Conservation (phyloP, 2,329 filamentous ascomycete genomes). For the Phialophora verrucosa region DNA sequence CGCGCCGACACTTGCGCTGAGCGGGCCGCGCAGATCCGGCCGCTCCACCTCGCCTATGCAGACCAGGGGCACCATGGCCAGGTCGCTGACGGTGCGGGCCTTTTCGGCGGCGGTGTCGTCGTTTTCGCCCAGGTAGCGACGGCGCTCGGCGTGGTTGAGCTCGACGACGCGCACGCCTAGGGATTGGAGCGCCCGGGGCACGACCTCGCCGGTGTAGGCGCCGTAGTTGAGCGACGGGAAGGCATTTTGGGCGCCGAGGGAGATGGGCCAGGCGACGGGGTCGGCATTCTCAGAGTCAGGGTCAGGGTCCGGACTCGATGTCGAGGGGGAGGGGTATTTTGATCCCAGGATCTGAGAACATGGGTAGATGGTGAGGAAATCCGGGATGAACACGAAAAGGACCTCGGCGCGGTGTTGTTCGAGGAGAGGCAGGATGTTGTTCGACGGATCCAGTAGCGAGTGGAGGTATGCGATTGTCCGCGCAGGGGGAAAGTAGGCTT, state of each 20-base stretch:
- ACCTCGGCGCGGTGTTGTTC: constrained; percentile 55
- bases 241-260: constrained; percentile 77
- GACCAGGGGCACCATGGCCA: constrained; percentile 76
- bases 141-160: constrained; percentile 79
- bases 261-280: constrained; percentile 55
- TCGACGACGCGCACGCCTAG: constrained; percentile 76
- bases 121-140: constrained; percentile 75
- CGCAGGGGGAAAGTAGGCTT: constrained; percentile 78
- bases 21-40: constrained; percentile 46
- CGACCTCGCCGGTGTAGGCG: constrained; percentile 79
- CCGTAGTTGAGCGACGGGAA: constrained; percentile 69
- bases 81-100: constrained; percentile 68
- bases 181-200: constrained; percentile 68
- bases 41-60: constrained; percentile 75
- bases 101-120: constrained; percentile 71
- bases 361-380: constrained; percentile 70
- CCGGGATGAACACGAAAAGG: constrained; percentile 78
- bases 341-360: constrained; percentile 48
- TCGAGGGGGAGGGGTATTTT: constrained; percentile 31
- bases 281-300: constrained; percentile 44
- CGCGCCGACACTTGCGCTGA: constrained; percentile 51
- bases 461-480: constrained; percentile 65
- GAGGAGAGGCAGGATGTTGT: constrained; percentile 48
- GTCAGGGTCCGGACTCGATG: no score
- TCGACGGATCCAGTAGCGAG: constrained; percentile 56